phyloP scores from a whole-genome alignment of 495 filamentous ascomycete species.

The Neurospora sp. region DNA sequence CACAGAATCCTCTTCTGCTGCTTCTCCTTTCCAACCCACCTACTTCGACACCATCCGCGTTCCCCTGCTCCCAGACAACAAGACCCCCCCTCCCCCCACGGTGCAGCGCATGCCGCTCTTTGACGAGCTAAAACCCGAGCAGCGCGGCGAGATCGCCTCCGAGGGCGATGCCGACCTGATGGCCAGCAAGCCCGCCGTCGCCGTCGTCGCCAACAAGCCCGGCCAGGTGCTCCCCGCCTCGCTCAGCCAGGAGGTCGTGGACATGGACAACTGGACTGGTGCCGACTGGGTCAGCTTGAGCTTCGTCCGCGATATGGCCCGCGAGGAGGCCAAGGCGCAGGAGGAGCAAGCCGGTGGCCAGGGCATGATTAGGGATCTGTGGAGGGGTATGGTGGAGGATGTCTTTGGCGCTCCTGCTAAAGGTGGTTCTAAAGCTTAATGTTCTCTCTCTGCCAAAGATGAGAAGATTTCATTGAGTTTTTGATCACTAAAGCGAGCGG shows the following conservation, averaged over 20 bases:
- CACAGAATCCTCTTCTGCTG: neutral
- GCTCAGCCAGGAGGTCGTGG: constrained; percentile 25
- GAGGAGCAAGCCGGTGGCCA: constrained; percentile 16
- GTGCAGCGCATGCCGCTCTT: constrained; percentile 3
- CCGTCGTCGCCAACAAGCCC: constrained; percentile 35
- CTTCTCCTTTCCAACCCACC: neutral
- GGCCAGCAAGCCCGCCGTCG: constrained; percentile 19
- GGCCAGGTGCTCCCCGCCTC: constrained; percentile 30
- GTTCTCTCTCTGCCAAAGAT: neutral
- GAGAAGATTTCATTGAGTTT: neutral
- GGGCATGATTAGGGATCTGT: constrained; percentile 35
- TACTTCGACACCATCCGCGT: constrained; percentile 33
- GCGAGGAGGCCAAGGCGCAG: constrained; percentile 7
- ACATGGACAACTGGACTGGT: constrained; percentile 27
- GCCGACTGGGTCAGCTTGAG: constrained; percentile 39
- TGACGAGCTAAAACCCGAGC: neutral
- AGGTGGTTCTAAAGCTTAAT: neutral
- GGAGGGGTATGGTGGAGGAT: constrained; percentile 38
- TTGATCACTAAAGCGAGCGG: neutral
- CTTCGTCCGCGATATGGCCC: constrained; percentile 27
- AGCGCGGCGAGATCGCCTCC: constrained; percentile 2
- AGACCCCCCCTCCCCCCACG: constrained; percentile 5
- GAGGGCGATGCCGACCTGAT: constrained; percentile 29
- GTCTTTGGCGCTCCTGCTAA: constrained; percentile 19
- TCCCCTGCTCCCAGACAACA: constrained; percentile 37